Percentiles rank a stretch among this genome's conserved stretches.
Evolutionary conservation across 1,284 basidiomycete species (phyloP).

Genomic region (Inonotus obliquus): DNA sequence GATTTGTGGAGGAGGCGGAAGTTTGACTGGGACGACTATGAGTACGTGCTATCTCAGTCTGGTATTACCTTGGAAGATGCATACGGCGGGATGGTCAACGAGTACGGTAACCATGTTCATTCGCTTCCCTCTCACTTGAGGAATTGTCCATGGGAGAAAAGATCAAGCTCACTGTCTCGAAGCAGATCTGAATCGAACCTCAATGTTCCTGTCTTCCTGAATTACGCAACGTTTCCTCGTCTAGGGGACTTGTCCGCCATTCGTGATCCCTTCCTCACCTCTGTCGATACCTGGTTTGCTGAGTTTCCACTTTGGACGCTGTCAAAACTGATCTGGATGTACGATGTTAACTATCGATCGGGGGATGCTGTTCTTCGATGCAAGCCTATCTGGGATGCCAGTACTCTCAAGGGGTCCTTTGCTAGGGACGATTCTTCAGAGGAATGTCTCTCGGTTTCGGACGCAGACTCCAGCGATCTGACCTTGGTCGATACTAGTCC

Average conservation of each 20-base stretch:
- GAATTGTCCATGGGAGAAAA: slow-evolving; percentile 2
- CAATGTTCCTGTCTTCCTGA: not conserved
- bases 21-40: slow-evolving; percentile 17
- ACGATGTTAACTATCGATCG: slow-evolving; percentile 15
- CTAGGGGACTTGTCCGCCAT: slow-evolving; percentile 16
- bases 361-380: not conserved
- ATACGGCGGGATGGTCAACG: slow-evolving; percentile 15
- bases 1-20: slow-evolving; percentile 15
- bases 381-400: not conserved
- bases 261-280: slow-evolving; percentile 14
- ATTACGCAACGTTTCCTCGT: slow-evolving; percentile 16
- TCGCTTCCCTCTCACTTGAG: slow-evolving; percentile 1
- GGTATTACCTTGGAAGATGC: slow-evolving; percentile 10
- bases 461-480: slow-evolving; percentile 6
- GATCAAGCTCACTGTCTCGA: not conserved
- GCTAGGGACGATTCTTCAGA: slow-evolving; percentile 7
- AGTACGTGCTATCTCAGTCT: slow-evolving; percentile 9
- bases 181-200: not conserved
- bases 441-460: slow-evolving; percentile 9
- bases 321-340: slow-evolving; percentile 17
- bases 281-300: slow-evolving; percentile 17
- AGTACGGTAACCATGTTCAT: not conserved
- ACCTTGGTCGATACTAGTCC: slow-evolving; percentile 3
- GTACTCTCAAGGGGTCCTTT: not conserved
- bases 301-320: slow-evolving; percentile 20